Conservation (phyloP, 2,329 filamentous ascomycete species). For the Botrytis pseudocinerea region DNA sequence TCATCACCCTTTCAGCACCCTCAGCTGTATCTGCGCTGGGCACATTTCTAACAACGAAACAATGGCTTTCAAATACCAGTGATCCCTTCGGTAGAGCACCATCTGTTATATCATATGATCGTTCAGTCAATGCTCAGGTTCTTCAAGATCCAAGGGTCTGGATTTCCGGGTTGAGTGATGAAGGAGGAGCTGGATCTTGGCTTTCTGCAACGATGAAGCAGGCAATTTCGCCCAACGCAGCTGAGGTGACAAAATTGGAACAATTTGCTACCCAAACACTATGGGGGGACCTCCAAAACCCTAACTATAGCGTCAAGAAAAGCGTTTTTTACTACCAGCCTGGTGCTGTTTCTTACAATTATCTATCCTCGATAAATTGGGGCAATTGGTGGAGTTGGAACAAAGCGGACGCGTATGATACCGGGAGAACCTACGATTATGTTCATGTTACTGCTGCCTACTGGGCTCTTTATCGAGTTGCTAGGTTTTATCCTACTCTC, state of each 20-base stretch:
- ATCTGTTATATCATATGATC: slow-evolving; percentile 59
- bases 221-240: slow-evolving; percentile 49
- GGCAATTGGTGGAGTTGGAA: slow-evolving; percentile 54
- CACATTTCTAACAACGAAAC: slow-evolving; percentile 53
- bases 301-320: slow-evolving; percentile 52
- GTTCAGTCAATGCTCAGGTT: slow-evolving; percentile 47
- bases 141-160: slow-evolving; percentile 53
- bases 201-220: slow-evolving; percentile 58
- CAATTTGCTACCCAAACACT: slow-evolving; percentile 54
- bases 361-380: slow-evolving; percentile 50
- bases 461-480: slow-evolving; percentile 58
- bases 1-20: slow-evolving; percentile 50
- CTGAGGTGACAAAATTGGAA: slow-evolving; percentile 55
- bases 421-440: slow-evolving; percentile 59
- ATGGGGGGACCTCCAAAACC: slow-evolving; percentile 50
- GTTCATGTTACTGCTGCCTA: slow-evolving; percentile 57
- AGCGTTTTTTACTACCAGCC: slow-evolving; percentile 60
- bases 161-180: slow-evolving; percentile 61
- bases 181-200: slow-evolving; percentile 58
- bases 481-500: slow-evolving; percentile 49
- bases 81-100: slow-evolving; percentile 57
- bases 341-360: slow-evolving; percentile 46
- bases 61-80: slow-evolving; percentile 52
- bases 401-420: slow-evolving; percentile 46
- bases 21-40: slow-evolving; percentile 51